Percentiles rank a stretch among this genome's conserved stretches.
These are phyloP conservation scores for Trichosanthes cucumerina DNA, from an alignment of 306 rosid genomes.

Conservation along the genomic window DNA sequence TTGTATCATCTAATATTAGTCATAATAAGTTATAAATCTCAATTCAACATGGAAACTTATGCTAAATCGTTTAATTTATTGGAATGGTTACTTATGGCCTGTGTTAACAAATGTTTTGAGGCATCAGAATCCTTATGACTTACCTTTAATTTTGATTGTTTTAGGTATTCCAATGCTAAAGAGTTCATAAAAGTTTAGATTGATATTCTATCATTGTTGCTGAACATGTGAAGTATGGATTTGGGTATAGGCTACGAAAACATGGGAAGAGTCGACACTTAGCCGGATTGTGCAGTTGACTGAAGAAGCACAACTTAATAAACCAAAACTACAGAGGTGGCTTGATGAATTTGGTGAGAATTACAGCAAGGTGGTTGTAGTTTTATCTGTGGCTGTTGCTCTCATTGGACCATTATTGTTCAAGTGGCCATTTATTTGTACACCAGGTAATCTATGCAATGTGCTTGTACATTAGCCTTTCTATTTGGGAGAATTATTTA, in stretches of 20 bases:
- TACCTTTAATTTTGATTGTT: neutral
- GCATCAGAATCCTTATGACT: neutral
- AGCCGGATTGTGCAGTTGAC: slow-evolving; percentile 90
- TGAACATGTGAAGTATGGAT: slow-evolving; percentile 13
- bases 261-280: slow-evolving; percentile 90
- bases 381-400: slow-evolving; percentile 74
- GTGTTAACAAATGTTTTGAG: neutral
- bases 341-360: slow-evolving; percentile 91
- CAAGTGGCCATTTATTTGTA: slow-evolving; percentile 88
- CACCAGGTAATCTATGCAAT: slow-evolving; percentile 50
- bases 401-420: slow-evolving; percentile 78
- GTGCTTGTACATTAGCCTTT: slow-evolving; percentile 1
- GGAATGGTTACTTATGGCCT: neutral
- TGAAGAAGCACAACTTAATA: slow-evolving; percentile 86
- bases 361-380: slow-evolving; percentile 89
- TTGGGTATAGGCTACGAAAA: slow-evolving; percentile 54
- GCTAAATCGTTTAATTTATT: neutral
- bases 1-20: neutral
- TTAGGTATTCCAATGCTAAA: slow-evolving; percentile 18
- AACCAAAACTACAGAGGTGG: slow-evolving; percentile 97
- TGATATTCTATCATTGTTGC: slow-evolving; percentile 10
- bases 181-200: slow-evolving; percentile 15
- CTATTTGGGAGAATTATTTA: neutral
- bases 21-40: neutral
- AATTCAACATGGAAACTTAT: neutral